These are phyloP conservation scores for Saccharomyces pastorianus DNA, from an alignment of 1,139 yeast genomes.

Conservation along the genomic window DNA sequence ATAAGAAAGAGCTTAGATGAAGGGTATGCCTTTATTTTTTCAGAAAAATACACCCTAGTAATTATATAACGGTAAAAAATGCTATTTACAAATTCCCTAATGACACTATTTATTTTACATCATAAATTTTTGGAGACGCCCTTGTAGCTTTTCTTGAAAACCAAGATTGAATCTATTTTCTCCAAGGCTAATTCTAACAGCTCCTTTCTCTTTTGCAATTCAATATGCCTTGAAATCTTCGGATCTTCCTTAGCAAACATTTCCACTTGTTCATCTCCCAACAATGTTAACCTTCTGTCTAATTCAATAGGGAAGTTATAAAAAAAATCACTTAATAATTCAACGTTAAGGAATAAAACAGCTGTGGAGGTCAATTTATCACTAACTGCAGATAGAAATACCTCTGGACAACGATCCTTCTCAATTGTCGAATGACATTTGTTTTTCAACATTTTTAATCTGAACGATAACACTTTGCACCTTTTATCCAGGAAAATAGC, in stretches of 20 bases:
- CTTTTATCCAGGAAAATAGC: slow-evolving; percentile 80
- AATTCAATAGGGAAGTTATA: slow-evolving; percentile 93
- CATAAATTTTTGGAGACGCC: slow-evolving; percentile 4
- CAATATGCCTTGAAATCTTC: slow-evolving; percentile 79
- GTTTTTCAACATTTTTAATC: slow-evolving; percentile 69
- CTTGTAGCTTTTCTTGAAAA: slow-evolving; percentile 31
- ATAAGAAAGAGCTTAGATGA: neutral
- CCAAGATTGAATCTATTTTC: slow-evolving; percentile 83
- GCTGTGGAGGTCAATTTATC: slow-evolving; percentile 90
- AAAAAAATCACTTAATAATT: slow-evolving; percentile 85
- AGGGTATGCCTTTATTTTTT: neutral
- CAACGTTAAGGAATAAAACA: slow-evolving; percentile 86
- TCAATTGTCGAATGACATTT: slow-evolving; percentile 72
- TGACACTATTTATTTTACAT: neutral
- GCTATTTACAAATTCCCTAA: neutral
- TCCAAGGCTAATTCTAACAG: slow-evolving; percentile 71
- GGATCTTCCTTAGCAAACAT: slow-evolving; percentile 92
- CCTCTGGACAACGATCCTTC: slow-evolving; percentile 89
- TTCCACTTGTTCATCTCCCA: slow-evolving; percentile 74
- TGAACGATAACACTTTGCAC: slow-evolving; percentile 58
- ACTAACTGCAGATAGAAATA: slow-evolving; percentile 85
- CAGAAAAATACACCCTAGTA: neutral
- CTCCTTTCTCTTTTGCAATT: slow-evolving; percentile 87
- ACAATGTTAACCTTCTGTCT: slow-evolving; percentile 61
- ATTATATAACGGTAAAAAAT: neutral